Base-by-base conservation (phyloP, 345 rosid species). In the Angophora floribunda region DNA sequence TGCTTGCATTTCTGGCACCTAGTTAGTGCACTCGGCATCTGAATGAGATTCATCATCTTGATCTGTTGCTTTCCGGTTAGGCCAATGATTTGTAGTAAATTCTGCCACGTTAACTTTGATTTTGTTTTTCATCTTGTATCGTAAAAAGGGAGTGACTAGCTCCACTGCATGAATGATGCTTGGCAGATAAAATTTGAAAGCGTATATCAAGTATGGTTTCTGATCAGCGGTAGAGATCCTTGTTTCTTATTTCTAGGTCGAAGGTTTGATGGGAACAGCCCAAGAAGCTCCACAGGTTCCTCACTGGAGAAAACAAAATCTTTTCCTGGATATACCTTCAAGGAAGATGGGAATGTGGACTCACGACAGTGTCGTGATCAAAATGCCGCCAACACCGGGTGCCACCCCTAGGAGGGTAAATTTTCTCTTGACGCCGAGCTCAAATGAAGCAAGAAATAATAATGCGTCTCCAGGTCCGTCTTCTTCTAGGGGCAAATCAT, bases 331-430 rank as follows among this genome's bases (percentile, higher is more conserved):
- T 89, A 96, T 97, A 90, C 99, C 99, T 10, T 89, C 96, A 1
- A 94, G 97, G 92, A 87, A 92, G 84, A 75, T 75, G 85, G 95
- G 88, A 80, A 91, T 87, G 45, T 89, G 96, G 36, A 87, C 88
- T 52, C 94, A 89, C 87, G 98, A 95, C 65, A 92, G 2, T 44
- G 55, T 94, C 7, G 92, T 92, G 61, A 90, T 96, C 87, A 97
- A 94, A 92, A 95, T 96, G 94, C 97, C 97, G 2, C 94, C 93
- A 28, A 91, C 98, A 9, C 96, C 97, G 82, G 94, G 95, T 93
- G 93, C 93, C 87, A 96, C 98, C 88, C 98, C 98, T 3, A 95
- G 91, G 91, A 96, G 93, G 91, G 99, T 96, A 24, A 96, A 96
- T 90, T 97, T 97, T 88, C 88, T 92, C 86, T 79, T 95, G 92